A percentile compares a stretch with the other conserved stretches of the same genome.
phyloP scores from a whole-genome alignment of 306 rosid species.

The Macrotyloma uniflorum region DNA sequence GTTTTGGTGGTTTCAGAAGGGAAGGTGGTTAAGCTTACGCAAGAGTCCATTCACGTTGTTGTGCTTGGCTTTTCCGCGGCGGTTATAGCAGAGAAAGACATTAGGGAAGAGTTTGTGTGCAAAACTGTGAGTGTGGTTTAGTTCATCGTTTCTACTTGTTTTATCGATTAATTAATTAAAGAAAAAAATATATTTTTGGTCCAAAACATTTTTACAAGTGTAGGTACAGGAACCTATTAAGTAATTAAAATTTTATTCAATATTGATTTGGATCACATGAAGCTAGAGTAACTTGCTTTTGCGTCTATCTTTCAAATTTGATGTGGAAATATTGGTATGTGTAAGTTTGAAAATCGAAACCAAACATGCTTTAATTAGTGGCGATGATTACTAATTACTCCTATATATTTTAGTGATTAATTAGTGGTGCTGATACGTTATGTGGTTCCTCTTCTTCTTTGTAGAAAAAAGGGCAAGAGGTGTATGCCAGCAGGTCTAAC shows the following conservation, averaged over 20 bases:
- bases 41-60: conserved; percentile 68
- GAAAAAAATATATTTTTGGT: background rate
- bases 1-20: conserved; percentile 64
- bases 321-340: too few relatives aligned
- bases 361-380: background rate
- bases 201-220: too few relatives aligned
- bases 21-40: conserved; percentile 72
- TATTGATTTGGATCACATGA: background rate
- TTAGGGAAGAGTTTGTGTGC: conserved; percentile 64
- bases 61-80: conserved; percentile 85
- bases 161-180: background rate
- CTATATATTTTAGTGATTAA: background rate
- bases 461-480: conserved; percentile 70
- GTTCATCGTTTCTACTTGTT: too few relatives aligned
- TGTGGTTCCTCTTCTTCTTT: conserved; percentile 17
- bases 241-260: background rate
- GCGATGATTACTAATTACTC: background rate
- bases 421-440: conserved; percentile 2
- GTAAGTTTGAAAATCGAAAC: background rate
- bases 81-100: conserved; percentile 56
- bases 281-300: background rate
- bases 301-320: background rate
- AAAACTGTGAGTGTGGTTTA: conserved; percentile 51
- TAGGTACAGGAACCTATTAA: background rate
- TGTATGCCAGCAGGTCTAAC: conserved; percentile 63